Evolutionary conservation across 306 rosid genomes (phyloP), one percentile per base, ranked within the genome.

Genomic region (Quercus wislizeni): DNA sequence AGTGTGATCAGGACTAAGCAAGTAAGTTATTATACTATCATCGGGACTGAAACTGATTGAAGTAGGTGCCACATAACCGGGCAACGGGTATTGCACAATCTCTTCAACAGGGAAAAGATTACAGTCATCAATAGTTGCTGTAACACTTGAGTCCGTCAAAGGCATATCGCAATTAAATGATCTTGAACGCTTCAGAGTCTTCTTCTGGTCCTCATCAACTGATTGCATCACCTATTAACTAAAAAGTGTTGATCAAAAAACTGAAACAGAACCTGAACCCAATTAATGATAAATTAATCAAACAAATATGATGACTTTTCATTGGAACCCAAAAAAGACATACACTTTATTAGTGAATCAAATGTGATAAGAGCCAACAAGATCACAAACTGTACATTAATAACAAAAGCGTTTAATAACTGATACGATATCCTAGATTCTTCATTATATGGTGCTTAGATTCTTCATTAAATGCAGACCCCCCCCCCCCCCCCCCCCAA

Each of bases 61-160:
- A 78, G 89, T 72, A 0, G 99, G 99, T 2, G 90, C 90, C 30
- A 79, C 88, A 71, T 85, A 95, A 86, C 99, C 98, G 6, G 99
- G 99, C 89, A 95, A 80, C 0, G 99, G 99, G 61, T 90, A 83
- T 65, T 95, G 96, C 52, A 93, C 96, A 83, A 95, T 93, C 87
- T 93, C 97, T 77, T 95, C 99, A 33, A 95, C 87, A 0, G 97
- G 96, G 79, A 88, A 90, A 78, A 89, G 79, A 77, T 78, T 80
- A 31, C 84, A 79, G 35, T 86, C 88, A 23, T 91, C 98, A 46
- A 90, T 71, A 79, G 72, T 81, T n/a, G 84, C 89, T 18, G 77
- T 54, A 15, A 86, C 81, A 62, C 81, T 89, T n/a, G 80, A 80
- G 79, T 90, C 94, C 0, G 98, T 90, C 82, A 83, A 83, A 43